Conservation (phyloP, 225 moss, liverwort and hornwort genomes). For the Marchantia paleacea region DNA sequence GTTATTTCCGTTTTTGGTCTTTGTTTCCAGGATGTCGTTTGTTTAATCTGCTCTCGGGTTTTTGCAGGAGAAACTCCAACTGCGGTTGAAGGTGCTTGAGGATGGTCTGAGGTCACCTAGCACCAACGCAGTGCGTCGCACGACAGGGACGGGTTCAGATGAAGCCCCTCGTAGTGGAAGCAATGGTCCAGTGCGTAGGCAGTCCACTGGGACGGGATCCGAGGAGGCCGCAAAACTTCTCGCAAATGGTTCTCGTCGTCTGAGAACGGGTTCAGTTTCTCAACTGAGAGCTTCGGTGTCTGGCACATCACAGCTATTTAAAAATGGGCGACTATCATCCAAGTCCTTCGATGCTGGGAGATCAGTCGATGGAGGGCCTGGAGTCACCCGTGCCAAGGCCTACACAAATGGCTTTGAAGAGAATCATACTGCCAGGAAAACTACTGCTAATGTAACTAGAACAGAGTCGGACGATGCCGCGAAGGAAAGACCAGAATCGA, state of each 20-base stretch:
- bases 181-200: conserved; percentile 63
- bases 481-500: conserved; percentile 46
- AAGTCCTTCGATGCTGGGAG: conserved; percentile 95
- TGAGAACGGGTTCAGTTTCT: conserved; percentile 64
- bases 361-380: conserved; percentile 59
- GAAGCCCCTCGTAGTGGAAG: conserved; percentile 70
- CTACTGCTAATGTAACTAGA: conserved; percentile 21
- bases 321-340: conserved; percentile 86
- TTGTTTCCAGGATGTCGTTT: neutral
- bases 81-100: conserved; percentile 90
- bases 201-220: conserved; percentile 58
- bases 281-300: conserved; percentile 86
- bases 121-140: conserved; percentile 59
- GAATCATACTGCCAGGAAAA: conserved; percentile 62
- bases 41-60: conserved; percentile 4
- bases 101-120: conserved; percentile 70
- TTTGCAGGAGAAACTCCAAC: conserved; percentile 86
- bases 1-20: neutral
- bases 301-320: conserved; percentile 66
- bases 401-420: conserved; percentile 88
- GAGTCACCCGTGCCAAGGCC: conserved; percentile 40
- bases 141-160: conserved; percentile 36
- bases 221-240: conserved; percentile 87
- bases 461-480: conserved; percentile 29
- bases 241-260: conserved; percentile 92